Percentiles rank a stretch among this genome's conserved stretches.
phyloP scores from a whole-genome alignment of 2,329 filamentous ascomycete genomes.

The Tolypocladium ophioglossoides region DNA sequence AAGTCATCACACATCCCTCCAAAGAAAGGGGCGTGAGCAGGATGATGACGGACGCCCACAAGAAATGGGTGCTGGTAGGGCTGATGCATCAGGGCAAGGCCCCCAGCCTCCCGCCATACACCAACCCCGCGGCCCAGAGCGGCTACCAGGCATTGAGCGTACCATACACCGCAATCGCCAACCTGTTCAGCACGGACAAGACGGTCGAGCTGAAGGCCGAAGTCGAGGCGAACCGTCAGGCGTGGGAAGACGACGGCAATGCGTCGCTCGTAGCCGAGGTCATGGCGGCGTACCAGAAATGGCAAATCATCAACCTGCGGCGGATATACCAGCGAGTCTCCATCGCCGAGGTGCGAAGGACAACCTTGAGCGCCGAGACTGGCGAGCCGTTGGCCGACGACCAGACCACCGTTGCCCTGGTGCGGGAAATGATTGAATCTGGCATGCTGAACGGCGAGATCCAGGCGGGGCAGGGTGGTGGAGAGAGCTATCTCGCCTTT shows the following conservation, averaged over 20 bases:
- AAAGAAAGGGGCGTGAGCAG: slow-evolving; percentile 54
- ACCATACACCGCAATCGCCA: slow-evolving; percentile 60
- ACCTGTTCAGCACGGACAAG: slow-evolving; percentile 49
- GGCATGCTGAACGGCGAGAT: slow-evolving; percentile 43
- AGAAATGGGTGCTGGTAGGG: slow-evolving; percentile 76
- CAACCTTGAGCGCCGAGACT: slow-evolving; percentile 44
- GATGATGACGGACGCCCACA: slow-evolving; percentile 82
- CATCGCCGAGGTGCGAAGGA: slow-evolving; percentile 38
- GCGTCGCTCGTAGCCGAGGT: slow-evolving; percentile 59
- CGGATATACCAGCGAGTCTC: slow-evolving; percentile 57
- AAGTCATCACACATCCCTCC: slow-evolving; percentile 56
- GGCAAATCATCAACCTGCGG: slow-evolving; percentile 63
- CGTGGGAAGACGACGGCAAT: slow-evolving; percentile 67
- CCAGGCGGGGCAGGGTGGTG: slow-evolving; percentile 31
- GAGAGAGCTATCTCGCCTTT: slow-evolving; percentile 40
- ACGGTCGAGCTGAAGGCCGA: slow-evolving; percentile 53
- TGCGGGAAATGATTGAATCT: slow-evolving; percentile 44
- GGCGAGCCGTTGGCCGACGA: slow-evolving; percentile 30
- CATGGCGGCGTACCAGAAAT: slow-evolving; percentile 59
- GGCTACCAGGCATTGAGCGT: slow-evolving; percentile 48
- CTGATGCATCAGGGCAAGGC: slow-evolving; percentile 59
- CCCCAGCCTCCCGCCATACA: slow-evolving; percentile 43
- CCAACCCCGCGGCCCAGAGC: slow-evolving; percentile 41
- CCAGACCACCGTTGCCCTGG: slow-evolving; percentile 32
- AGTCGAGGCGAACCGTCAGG: slow-evolving; percentile 41